Base-by-base conservation (phyloP, 192 early-diverging fungal genomes). In the Chytriomyces confervae region DNA sequence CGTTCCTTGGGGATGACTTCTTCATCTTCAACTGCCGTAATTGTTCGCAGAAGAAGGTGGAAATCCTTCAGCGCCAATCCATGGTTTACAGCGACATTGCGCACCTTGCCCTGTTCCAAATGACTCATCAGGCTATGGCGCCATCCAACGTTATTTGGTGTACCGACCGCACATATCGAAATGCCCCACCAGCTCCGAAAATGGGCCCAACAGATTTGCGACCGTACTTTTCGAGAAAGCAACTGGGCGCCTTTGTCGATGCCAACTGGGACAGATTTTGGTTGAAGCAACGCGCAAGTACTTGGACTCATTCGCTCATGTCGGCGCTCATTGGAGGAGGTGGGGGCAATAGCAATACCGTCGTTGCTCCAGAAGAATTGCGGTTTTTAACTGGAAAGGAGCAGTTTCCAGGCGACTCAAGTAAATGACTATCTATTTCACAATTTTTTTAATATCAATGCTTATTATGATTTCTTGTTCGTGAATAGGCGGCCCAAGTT, bases 1-100 rank as follows among this genome's bases (percentile, higher is more conserved):
- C 90, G 5, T 73, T 93, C 46, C 82, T 88, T 9, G 92, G 90
- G 43, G 92, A 93, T 66, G 91, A 93, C 79, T 91, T 89, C 75
- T 93, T 86, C 80, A 82, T 86, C 67, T 91, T 90, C 83, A 79
- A 77, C 66, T 93, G 92, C 82, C 66, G 66, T 51, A 82, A 77
- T 27, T 92, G 91, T 79, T 85, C 80, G 5, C 77, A 80, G 7
- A 66, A 45, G 49, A 87, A 76, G 29, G 74, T 78, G 62, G 91
- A 92, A 79, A 71, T 76, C 24, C 83, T 92, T 61, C 84, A 83
- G 76, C 86, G 91, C 50, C 83, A 86, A 50, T 74, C 86, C 29
- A 64, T 92, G 62, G 87, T 89, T 46, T 90, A 88, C 77, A 71
- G 84, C 5, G 92, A 93, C 76, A 90, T 93, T 9, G 87, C 89